These are phyloP conservation scores for Botrytis pseudocinerea DNA, from an alignment of 2,329 filamentous ascomycete species.

Conservation along the genomic window DNA sequence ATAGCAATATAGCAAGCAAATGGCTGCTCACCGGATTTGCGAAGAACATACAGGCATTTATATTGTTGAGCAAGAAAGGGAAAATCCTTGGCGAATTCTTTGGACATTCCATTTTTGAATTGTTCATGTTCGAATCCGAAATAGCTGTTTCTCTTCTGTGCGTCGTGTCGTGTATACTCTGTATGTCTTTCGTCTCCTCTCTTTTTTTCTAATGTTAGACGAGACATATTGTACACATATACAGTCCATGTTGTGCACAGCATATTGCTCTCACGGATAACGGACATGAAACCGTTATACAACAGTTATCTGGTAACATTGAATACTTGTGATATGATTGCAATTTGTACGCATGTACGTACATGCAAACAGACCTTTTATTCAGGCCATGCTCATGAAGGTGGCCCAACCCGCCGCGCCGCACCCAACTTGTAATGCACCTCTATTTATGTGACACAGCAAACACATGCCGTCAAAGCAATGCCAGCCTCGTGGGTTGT, in stretches of 20 bases:
- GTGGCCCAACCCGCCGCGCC: neutral
- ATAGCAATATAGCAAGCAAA: conserved; percentile 11
- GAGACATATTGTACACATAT: neutral
- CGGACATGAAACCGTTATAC: conserved; percentile 17
- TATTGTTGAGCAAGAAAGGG: neutral
- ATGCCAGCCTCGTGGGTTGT: conserved; percentile 18
- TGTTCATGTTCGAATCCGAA: neutral
- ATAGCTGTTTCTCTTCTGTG: conserved; percentile 3
- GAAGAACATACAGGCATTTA: conserved; percentile 5
- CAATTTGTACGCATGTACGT: neutral
- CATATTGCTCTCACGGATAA: conserved; percentile 12
- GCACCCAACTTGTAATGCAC: neutral
- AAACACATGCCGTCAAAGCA: conserved; percentile 10
- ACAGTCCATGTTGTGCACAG: neutral
- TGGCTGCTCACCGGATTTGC: conserved; percentile 8
- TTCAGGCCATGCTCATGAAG: neutral
- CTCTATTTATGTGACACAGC: conserved; percentile 1
- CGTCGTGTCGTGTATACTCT: neutral
- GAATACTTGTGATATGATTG: neutral
- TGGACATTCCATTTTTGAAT: neutral
- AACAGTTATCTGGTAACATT: conserved; percentile 6
- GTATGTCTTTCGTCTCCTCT: conserved; percentile 5
- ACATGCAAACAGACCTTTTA: conserved; percentile 3
- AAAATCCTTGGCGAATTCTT: conserved; percentile 6
- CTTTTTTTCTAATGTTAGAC: neutral